These are phyloP conservation scores for Pichia ethanolica DNA, from an alignment of 805 yeast species.

Conservation along the genomic window DNA sequence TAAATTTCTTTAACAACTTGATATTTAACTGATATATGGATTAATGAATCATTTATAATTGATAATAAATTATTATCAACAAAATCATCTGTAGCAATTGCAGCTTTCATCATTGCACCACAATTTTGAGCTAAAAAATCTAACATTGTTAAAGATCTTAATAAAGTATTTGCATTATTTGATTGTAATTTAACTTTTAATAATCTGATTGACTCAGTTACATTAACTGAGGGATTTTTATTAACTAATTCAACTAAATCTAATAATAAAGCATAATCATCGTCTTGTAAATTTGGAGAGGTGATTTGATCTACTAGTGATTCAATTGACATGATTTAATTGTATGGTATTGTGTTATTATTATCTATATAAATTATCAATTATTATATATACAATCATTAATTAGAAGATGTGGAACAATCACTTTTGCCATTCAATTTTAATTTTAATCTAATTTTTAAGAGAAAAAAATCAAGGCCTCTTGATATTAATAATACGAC, in stretches of 20 bases:
- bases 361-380: not conserved
- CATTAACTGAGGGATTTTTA: slow-evolving; percentile 52
- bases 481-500: too few relatives aligned
- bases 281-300: slow-evolving; percentile 51
- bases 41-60: slow-evolving; percentile 44
- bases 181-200: slow-evolving; percentile 41
- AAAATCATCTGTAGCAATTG: slow-evolving; percentile 51
- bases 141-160: slow-evolving; percentile 48
- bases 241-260: slow-evolving; percentile 62
- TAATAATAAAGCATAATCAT: slow-evolving; percentile 60
- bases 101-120: slow-evolving; percentile 59
- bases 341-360: not conserved
- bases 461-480: too few relatives aligned
- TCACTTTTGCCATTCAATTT: too few relatives aligned
- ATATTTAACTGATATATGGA: slow-evolving; percentile 62
- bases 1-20: slow-evolving; percentile 59
- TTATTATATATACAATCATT: too few relatives aligned
- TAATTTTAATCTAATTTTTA: too few relatives aligned
- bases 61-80: slow-evolving; percentile 37
- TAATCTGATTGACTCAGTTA: slow-evolving; percentile 37
- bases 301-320: slow-evolving; percentile 44
- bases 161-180: slow-evolving; percentile 57
- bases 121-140: slow-evolving; percentile 69
- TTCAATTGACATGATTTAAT: slow-evolving; percentile 6
- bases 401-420: too few relatives aligned